Base-by-base conservation (phyloP, 139 green algal species). In the Pleodorina starrii region DNA sequence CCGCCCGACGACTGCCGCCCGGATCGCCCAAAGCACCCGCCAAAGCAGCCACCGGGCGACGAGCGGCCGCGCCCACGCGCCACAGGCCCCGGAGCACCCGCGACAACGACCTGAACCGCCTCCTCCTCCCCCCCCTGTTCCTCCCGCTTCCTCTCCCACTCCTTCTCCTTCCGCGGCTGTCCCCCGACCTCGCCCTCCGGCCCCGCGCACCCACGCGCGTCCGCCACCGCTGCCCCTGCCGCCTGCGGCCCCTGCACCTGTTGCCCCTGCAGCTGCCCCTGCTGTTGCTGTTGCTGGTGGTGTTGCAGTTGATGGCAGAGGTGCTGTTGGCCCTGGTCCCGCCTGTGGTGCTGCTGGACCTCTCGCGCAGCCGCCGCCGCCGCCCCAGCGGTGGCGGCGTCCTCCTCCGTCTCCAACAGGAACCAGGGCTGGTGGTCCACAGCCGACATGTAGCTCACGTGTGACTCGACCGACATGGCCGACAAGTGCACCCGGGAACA, bases 401-500 rank as follows among this genome's bases (percentile, higher is more conserved):
- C 16, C 72, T 16, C 25, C 36, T 36, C 42, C 72, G n/a, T 36
- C 6, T 23, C 59, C 69, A 12, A n/a, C 14, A 10, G 27, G n/a
- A 48, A 50, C 81, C 81, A 87, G 4, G 60, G 43, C 60, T 73
- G 50, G 5, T 77, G 7, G 5, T 87, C 81, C 29, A 60, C 42
- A 23, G 81, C 81, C 1, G 81, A 78, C 10, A 32, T 36, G 60
- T 66, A 87, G 60, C 81, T 36, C 35, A 35, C 59, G 51, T 69
- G 51, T 0, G 50, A 54, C 16, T 16, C 23, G 63, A 73, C 63
- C 32, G 63, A 23, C 29, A 23, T 11, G 5, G 7, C 21, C 72
- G 72, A 21, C 25, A 66, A 66, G 21, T 25, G 7, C 21, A 66
- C 25, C 54, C 21, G 54, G 2, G 3, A 66, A 25, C 3, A 12